phyloP scores from a whole-genome alignment of 1,284 basidiomycete species.

The Stygiomarasmius scandens region DNA sequence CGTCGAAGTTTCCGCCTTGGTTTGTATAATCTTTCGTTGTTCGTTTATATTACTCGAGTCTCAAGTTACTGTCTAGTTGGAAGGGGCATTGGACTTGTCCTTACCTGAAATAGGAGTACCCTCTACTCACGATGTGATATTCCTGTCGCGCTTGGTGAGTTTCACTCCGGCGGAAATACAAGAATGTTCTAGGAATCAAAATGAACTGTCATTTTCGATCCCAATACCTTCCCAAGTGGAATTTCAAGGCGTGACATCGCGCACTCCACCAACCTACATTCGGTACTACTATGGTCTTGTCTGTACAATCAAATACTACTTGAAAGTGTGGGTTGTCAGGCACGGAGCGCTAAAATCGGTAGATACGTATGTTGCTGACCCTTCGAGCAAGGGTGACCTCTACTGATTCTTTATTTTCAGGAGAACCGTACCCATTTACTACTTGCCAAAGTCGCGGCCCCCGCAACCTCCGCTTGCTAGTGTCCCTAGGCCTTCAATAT shows the following conservation, averaged over 20 bases:
- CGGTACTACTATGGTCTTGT: conserved; percentile 37
- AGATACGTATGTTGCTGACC: conserved; percentile 43
- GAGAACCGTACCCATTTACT: conserved; percentile 34
- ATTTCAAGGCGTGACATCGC: conserved; percentile 28
- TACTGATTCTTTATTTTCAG: conserved; percentile 21
- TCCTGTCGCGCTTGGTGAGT: neutral
- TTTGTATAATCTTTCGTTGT: conserved; percentile 20
- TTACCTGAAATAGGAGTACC: neutral
- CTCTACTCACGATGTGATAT: neutral
- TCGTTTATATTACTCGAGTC: too few species aligned
- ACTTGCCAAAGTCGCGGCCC: conserved; percentile 45
- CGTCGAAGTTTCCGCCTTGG: conserved; percentile 39
- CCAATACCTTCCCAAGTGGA: conserved; percentile 37
- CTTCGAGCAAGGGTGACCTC: neutral
- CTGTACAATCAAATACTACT: conserved; percentile 40
- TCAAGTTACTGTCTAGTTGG: too few species aligned
- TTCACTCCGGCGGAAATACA: neutral
- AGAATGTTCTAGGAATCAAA: neutral
- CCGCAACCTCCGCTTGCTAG: conserved; percentile 31
- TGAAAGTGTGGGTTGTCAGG: conserved; percentile 43
- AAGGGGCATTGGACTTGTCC: conserved; percentile 34
- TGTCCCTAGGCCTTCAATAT: conserved; percentile 26
- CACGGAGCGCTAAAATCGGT: conserved; percentile 42
- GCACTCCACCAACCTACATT: conserved; percentile 44
- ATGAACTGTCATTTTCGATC: conserved; percentile 40